Conservation (phyloP, 768 basidiomycete genomes). For the Boletus subparvulus region DNA sequence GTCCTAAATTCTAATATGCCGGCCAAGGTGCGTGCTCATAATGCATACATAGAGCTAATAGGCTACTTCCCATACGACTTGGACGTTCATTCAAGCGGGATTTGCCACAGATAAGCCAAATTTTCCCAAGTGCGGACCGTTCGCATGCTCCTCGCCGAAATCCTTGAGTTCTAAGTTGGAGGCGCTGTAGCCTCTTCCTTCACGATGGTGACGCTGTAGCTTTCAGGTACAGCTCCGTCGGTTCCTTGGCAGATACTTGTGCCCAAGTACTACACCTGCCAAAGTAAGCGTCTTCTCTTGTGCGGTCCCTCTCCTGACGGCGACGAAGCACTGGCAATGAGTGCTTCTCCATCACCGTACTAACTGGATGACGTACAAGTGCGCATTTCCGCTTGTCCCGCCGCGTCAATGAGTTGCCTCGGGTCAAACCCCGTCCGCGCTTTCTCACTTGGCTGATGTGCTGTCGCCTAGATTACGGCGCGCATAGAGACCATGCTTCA, state of each 20-base stretch:
- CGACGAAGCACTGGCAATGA: not conserved
- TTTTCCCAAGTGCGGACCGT: no score
- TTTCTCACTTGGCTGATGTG: constrained; percentile 8
- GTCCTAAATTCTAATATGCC: no score
- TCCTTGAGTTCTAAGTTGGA: no score
- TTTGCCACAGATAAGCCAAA: no score
- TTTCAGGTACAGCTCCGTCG: not conserved
- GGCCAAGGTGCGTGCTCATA: no score
- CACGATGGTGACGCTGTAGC: not conserved
- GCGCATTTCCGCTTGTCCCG: constrained; percentile 5
- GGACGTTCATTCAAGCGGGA: no score
- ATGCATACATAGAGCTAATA: no score
- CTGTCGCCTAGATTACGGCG: constrained; percentile 7
- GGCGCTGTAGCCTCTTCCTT: not conserved
- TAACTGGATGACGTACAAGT: constrained; percentile 18
- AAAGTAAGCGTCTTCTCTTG: constrained; percentile 19
- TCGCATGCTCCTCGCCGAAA: no score
- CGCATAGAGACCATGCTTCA: not conserved
- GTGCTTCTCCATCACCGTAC: constrained; percentile 15
- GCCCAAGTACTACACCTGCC: constrained; percentile 7
- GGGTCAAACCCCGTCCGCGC: not conserved
- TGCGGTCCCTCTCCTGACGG: constrained; percentile 2
- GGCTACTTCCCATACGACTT: no score
- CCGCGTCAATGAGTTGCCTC: constrained; percentile 1
- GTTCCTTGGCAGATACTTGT: not conserved